Evolutionary conservation across 2,329 filamentous ascomycete genomes (phyloP).

Genomic region (Aspergillus terreus): DNA sequence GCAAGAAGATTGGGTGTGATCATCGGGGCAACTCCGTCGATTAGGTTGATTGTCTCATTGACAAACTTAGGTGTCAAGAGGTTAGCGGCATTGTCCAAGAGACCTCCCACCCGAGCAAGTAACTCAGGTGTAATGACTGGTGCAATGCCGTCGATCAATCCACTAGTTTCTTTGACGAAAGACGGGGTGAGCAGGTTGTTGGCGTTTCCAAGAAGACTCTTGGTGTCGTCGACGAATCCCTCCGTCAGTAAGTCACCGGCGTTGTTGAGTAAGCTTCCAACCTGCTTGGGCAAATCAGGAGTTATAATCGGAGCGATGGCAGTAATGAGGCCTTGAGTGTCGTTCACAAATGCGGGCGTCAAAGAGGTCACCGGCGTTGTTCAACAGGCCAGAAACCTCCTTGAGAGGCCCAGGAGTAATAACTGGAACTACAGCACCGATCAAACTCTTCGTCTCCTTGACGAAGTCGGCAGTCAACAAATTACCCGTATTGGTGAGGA

Average conservation of each 20-base stretch:
- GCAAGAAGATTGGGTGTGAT: constrained; percentile 19
- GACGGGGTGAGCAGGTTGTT: constrained; percentile 26
- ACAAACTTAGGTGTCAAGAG: constrained; percentile 21
- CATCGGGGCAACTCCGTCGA: constrained; percentile 17
- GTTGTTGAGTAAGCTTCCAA: constrained; percentile 20
- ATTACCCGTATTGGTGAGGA: constrained; percentile 22
- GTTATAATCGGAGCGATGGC: constrained; percentile 13
- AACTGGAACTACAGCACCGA: constrained; percentile 21
- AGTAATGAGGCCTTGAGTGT: neutral
- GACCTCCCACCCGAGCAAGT: constrained; percentile 10
- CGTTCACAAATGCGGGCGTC: constrained; percentile 14
- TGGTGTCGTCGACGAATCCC: constrained; percentile 27
- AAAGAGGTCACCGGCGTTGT: constrained; percentile 17
- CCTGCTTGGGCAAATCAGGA: constrained; percentile 20
- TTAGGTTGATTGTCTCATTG: constrained; percentile 20
- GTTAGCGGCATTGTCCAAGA: constrained; percentile 16
- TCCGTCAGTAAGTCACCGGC: constrained; percentile 31
- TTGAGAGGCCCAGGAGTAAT: constrained; percentile 25
- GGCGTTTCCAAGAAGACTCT: constrained; percentile 10
- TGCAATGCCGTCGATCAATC: constrained; percentile 12
- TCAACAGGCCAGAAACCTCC: constrained; percentile 20
- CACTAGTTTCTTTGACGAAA: constrained; percentile 14
- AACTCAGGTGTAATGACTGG: constrained; percentile 8
- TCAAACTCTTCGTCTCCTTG: constrained; percentile 21
- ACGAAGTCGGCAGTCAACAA: constrained; percentile 23